These are phyloP conservation scores for Cutaneotrichosporon arboriforme DNA, from an alignment of 1,284 basidiomycete species.

Conservation along the genomic window DNA sequence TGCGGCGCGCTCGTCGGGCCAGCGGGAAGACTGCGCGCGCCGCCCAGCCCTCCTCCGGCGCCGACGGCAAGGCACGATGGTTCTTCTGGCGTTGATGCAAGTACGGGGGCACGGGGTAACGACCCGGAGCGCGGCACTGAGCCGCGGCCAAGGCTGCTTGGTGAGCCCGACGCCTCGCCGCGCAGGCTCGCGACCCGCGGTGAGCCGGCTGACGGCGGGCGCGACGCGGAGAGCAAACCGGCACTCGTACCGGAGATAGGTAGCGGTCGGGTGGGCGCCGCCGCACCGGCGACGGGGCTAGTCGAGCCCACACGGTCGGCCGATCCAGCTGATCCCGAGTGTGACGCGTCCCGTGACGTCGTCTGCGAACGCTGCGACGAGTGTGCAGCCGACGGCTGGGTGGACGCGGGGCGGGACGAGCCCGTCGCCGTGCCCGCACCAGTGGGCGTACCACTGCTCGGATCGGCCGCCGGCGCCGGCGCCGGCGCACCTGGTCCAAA, in stretches of 20 bases:
- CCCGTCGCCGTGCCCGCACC: not conserved
- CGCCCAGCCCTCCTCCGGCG: not conserved
- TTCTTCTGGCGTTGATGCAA: conserved; percentile 5
- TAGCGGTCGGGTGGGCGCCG: not conserved
- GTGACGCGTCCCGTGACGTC: not conserved
- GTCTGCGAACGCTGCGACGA: not conserved
- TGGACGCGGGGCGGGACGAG: not conserved
- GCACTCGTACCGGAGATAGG: conserved; percentile 1
- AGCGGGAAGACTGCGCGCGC: not conserved
- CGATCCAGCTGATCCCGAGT: not conserved
- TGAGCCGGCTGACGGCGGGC: not conserved
- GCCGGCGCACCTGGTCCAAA: not conserved
- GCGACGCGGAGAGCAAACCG: conserved; percentile 2
- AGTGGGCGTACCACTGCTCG: not conserved
- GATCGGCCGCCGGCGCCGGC: not conserved
- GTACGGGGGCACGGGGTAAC: not conserved
- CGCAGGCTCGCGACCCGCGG: not conserved
- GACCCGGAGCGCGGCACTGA: not conserved
- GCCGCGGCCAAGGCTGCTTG: not conserved
- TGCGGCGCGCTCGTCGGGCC: not conserved
- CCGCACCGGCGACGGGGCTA: not conserved
- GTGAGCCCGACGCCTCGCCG: not conserved
- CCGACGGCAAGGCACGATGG: not conserved
- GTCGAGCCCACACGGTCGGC: not conserved
- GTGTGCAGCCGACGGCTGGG: not conserved